Conservation (phyloP, 208 protist species). For the Blastocrithidia nonstop region DNA sequence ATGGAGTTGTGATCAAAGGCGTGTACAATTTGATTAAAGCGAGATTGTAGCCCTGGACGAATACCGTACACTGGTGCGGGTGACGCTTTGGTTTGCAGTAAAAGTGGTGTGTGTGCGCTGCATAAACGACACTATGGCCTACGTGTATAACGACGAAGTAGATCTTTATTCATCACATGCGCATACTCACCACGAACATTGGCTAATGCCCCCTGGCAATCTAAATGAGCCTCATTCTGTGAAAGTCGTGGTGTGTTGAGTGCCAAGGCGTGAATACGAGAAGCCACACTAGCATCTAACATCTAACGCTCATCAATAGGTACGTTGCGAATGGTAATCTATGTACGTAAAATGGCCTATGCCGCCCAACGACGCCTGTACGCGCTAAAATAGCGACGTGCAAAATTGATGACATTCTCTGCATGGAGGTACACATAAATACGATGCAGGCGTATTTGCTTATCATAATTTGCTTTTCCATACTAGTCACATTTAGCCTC, state of each 20-base stretch:
- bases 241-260: slow-evolving; percentile 59
- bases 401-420: slow-evolving; percentile 86
- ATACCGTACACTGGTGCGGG: too few species aligned
- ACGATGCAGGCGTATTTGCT: slow-evolving; percentile 21
- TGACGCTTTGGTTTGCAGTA: too few species aligned
- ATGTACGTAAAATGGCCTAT: slow-evolving; percentile 62
- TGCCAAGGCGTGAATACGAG: slow-evolving; percentile 40
- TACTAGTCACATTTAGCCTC: slow-evolving; percentile 6
- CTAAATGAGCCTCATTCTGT: slow-evolving; percentile 57
- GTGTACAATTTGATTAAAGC: slow-evolving; percentile 24
- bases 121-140: too few species aligned
- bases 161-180: slow-evolving; percentile 73
- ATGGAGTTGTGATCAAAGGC: slow-evolving; percentile 45
- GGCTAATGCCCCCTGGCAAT: slow-evolving; percentile 36
- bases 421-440: slow-evolving; percentile 86
- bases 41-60: slow-evolving; percentile 5
- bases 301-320: slow-evolving; percentile 83
- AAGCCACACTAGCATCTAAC: slow-evolving; percentile 41
- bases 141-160: slow-evolving; percentile 58
- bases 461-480: slow-evolving; percentile 2
- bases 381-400: slow-evolving; percentile 73
- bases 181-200: slow-evolving; percentile 83
- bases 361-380: slow-evolving; percentile 44
- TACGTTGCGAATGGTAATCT: slow-evolving; percentile 91
- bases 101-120: too few species aligned